A percentile compares a stretch with the other conserved stretches of the same genome.
Evolutionary conservation across 441 rosid genomes (phyloP).

Genomic region (Iberis amara): DNA sequence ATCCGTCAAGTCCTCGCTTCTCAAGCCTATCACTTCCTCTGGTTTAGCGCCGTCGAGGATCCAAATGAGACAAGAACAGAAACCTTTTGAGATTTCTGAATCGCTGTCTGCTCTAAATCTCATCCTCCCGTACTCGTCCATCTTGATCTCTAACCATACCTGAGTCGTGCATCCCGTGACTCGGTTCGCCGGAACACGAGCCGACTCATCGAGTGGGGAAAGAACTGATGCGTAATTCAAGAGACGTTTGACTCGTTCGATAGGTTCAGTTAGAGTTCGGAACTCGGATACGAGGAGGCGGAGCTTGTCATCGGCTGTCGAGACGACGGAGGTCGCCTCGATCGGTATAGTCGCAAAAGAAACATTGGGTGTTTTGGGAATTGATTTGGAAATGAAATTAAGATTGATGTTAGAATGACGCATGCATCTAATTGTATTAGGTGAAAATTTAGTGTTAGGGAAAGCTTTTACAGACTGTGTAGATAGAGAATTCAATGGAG

Average conservation of each 20-base stretch:
- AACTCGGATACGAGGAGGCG: conserved; percentile 61
- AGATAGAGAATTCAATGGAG: conserved; percentile 15
- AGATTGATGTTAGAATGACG: conserved; percentile 11
- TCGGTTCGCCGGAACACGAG: conserved; percentile 48
- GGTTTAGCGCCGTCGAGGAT: conserved; percentile 70
- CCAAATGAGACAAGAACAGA: conserved; percentile 67
- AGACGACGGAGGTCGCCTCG: conserved; percentile 12
- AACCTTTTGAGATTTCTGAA: conserved; percentile 81
- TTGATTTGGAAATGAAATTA: neutral
- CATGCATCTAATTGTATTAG: conserved; percentile 19
- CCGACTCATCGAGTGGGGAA: conserved; percentile 55
- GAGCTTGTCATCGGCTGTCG: conserved; percentile 35
- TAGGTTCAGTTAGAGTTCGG: conserved; percentile 57
- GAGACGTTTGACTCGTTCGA: conserved; percentile 74
- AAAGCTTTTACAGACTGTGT: neutral
- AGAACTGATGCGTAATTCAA: conserved; percentile 58
- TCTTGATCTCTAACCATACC: conserved; percentile 66
- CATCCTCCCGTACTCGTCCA: conserved; percentile 51
- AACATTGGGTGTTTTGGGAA: neutral
- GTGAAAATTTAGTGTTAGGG: conserved; percentile 12
- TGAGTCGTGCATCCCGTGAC: conserved; percentile 80
- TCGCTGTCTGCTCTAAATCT: conserved; percentile 77
- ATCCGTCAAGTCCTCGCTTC: conserved; percentile 52
- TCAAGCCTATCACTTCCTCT: conserved; percentile 60
- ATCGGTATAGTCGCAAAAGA: too few species aligned